Base-by-base conservation (phyloP, 1,139 yeast genomes). In the Lodderomyces orthopsilosis region DNA sequence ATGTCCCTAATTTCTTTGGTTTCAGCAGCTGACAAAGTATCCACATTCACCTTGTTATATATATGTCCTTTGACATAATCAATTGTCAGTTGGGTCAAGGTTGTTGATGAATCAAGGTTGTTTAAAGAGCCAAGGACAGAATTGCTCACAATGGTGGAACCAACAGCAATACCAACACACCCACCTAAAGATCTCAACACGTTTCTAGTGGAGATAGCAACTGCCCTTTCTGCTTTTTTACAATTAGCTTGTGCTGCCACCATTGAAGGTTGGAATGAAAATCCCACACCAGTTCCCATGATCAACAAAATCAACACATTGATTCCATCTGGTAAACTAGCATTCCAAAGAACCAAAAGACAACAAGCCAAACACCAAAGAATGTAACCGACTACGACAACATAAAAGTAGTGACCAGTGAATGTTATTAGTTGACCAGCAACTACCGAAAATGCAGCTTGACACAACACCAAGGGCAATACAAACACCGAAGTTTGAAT, bases 241-340 rank as follows among this genome's bases (percentile, higher is more conserved):
- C 79, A 68, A 43, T 77, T 78, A 1, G 83, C 81, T 55, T 76
- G 80, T 1, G 71, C 72, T 1, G 83, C 83, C 7, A 78, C 73
- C 66, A 79, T 65, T 0, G 81, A 71, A 6, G 66, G 67, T 41
- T 62, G 66, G 51, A 62, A 62, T 2, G 61, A 55, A 35, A 49
- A 56, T 1, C 65, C 67, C 13, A 60, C 58, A 1, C 83, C 83
- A 4, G 62, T 45, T 4, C 84, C 84, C 61, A 70, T 66, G 6
- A 74, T 38, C 9, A 74, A 46, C 44, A 75, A 51, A 1, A 69
- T 61, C 14, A 68, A 61, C 3, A 65, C 65, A 33, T 64, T 56
- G 0, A 61, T 59, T 1, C 68, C 77, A n/a, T 58, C 59, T 8
- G 56, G 51, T 1, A 73, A 55, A 2, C 53, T 41, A 7, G 55